Evolutionary conservation across 78 protist species (phyloP), one percentile per base, ranked within the genome.

Genomic region (Tieghemostelium lacteum): DNA sequence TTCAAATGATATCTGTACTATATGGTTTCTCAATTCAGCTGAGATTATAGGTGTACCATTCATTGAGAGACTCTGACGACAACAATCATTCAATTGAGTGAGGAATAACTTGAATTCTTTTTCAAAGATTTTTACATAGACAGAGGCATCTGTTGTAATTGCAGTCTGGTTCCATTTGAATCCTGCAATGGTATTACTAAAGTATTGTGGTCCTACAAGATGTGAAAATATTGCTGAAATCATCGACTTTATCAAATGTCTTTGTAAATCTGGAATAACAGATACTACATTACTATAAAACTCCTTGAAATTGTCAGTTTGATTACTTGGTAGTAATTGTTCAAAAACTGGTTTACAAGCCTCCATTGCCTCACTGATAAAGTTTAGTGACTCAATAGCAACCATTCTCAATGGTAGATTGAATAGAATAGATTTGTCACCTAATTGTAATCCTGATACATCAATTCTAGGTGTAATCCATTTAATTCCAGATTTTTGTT

Each of bases 341-440:
- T 83, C 80, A 33, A 83, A 83, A 10, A 83, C 37, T 60, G 91
- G 62, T 55, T 58, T 40, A 33, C 58, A 16, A 31, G 39, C 91
- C 17, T 42, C 20, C 26, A 83, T 45, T 69, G 91, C 78, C 14
- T 57, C 52, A 6, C 28, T n/a, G 0, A 83, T 70, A 34, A 83
- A 83, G 14, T 76, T 24, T 1, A 83, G 60, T 58, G 91, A 58
- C 33, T 83, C 91, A n/a, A 83, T 58, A 2, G 91, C 91, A 1
- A 83, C 58, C 40, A 83, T 58, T 31, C 91, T 31, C 3, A 83
- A 76, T 57, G 91, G 91, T n/a, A 83, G 37, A 69, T 83, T 83
- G 31, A 83, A 83, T 5, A 83, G 49, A 24, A 20, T 19, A 36
- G 52, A 45, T 66, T 76, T 73, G 60, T 83, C 91, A 69, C 91